Conservation (phyloP, 1,139 yeast genomes). For the Wickerhamomyces sp. region DNA sequence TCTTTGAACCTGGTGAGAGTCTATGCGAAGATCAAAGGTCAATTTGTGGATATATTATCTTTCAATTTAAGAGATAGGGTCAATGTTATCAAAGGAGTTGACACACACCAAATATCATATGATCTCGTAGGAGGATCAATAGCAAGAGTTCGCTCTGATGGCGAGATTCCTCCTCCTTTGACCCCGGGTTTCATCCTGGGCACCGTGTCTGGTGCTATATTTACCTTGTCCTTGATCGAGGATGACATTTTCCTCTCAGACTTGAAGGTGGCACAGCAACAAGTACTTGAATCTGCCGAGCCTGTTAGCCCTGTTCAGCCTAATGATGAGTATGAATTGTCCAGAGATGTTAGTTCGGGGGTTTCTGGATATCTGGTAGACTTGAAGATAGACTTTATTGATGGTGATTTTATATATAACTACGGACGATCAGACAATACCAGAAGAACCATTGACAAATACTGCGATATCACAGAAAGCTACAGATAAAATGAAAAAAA, state of each 20-base stretch:
- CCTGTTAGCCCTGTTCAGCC: neutral
- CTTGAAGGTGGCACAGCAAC: neutral
- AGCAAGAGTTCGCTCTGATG: too few relatives aligned
- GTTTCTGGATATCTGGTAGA: too few relatives aligned
- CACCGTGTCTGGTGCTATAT: neutral
- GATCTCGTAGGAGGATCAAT: neutral
- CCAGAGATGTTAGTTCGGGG: neutral
- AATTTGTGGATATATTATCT: conserved; percentile 2
- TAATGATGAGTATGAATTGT: neutral
- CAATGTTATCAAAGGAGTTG: conserved; percentile 4
- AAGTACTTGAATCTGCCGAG: neutral
- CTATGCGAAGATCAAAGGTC: neutral
- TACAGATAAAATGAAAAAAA: neutral
- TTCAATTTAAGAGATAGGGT: conserved; percentile 8
- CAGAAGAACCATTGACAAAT: neutral
- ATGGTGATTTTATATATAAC: neutral
- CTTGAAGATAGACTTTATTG: neutral
- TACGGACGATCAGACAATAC: too few relatives aligned
- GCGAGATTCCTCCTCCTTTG: neutral
- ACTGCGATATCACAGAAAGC: neutral
- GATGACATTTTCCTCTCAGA: neutral
- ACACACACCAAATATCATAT: neutral
- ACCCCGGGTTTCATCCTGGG: neutral
- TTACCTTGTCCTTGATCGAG: neutral
- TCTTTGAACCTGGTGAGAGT: conserved; percentile 13